Base-by-base conservation (phyloP, 2,329 filamentous ascomycete genomes). In the Cladosporium oxysporum region DNA sequence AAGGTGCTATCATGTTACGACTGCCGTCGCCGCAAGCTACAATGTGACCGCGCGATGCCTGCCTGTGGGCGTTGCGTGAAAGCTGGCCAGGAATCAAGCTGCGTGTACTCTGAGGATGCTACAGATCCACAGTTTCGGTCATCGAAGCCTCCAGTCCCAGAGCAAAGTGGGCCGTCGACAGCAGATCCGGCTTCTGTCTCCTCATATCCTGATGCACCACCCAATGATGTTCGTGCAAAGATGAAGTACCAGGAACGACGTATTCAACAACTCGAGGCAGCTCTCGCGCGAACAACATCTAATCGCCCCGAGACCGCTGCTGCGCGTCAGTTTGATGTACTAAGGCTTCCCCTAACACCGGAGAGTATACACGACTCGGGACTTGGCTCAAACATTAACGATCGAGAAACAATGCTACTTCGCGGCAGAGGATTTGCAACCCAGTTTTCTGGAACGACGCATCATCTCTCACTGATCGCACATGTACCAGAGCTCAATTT, bases 1-100 rank as follows among this genome's bases (percentile, higher is more conserved):
- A 82, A 82, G 70, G 80, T 81, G 18, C 71, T 83, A 10, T 82
- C 80, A 2, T 83, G 80, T 67, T 81, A 79, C 67, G 78, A 81
- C 14, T 83, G 81, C 73, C 77, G 80, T 60, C 76, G 76, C 52
- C 75, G 80, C n/a, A 82, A 82, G 69, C 77, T 83, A 69, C 80
- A 81, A 69, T 82, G 81, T 69, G 81, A 82, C 69, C 78, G 80
- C 47, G 74, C 77, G 5, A 77, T 79, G 68, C 80, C 80, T 37
- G 76, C 81, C 2, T 83, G 80, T 65, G 77, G 78, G 44, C 74
- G 80, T 50, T 83, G 81, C 64, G 75, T 77, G 26, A 81, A 78
- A 67, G 78, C 79, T 53, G 80, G 80, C 52, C 73, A 80, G 66
- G 74, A 77, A 6, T 74, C 78, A 11, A 76, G 77, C 55, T 83